Base-by-base conservation (phyloP, 2,329 filamentous ascomycete genomes). In the Cercospora beticola region DNA sequence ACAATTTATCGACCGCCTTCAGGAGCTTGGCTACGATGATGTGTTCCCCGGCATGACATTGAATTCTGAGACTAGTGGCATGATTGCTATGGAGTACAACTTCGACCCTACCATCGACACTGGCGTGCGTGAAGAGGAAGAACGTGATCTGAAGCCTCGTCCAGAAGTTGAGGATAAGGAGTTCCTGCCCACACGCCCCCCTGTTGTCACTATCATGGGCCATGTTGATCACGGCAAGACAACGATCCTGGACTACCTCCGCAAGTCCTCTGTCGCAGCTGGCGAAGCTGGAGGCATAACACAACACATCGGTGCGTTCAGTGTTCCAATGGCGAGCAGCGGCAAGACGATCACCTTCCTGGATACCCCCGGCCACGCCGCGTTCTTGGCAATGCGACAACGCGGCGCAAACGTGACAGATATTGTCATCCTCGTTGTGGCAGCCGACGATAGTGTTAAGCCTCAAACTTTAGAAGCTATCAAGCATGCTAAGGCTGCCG, bases 211-310 rank as follows among this genome's bases (percentile, higher is more conserved):
- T 0, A 99, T 99, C 76, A 99, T 99, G 96, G 95, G 95, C 2
- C 95, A 99, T 73, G 95, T 99, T 74, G 96, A 99, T 78, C 95
- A 99, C 79, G 95, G 95, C 64, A 99, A 99, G 83, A 99, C 95
- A 0, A 99, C 96, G 0, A 89, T 99, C 52, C 85, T 99, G 9
- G 95, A 99, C 78, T 98, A 90, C 82, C 84, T 99, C 56, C 91
- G 95, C 43, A 96, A 97, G 75, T 95, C 94, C 1, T 97, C 93
- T 6, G 89, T 99, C 54, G 96, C 90, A 52, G 93, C 93, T 5
- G 89, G 91, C 64, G 95, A 99, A 79, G 94, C 97, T 77, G 95
- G 95, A 71, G 95, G 95, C 40, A 99, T 99, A 77, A 99, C 95
- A 0, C 95, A 99, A 79, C 95, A 99, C 77, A 99, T 99, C 73